phyloP scores from a whole-genome alignment of 177 flowering plant genomes.

The Telopea speciosissima region DNA sequence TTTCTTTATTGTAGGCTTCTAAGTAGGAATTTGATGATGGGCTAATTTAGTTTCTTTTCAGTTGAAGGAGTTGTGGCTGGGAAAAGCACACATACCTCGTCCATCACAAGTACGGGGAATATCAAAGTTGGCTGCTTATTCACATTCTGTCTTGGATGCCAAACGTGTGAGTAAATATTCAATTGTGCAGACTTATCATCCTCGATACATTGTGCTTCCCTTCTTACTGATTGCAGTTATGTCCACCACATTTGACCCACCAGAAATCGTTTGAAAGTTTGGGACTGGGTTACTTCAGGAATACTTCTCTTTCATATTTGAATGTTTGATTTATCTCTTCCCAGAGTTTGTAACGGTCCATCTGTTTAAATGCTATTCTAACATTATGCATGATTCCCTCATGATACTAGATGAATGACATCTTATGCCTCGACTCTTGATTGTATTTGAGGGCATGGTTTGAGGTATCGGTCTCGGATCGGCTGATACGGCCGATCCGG shows the following conservation, averaged over 20 bases:
- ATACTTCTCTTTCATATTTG: too few species aligned
- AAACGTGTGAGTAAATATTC: constrained; percentile 51
- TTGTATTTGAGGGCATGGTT: background rate
- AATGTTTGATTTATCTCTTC: too few species aligned
- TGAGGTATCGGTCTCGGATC: too few species aligned
- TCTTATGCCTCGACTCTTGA: background rate
- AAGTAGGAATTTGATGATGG: background rate
- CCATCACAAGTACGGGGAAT: constrained; percentile 39
- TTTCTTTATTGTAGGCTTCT: background rate
- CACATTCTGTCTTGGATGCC: constrained; percentile 61
- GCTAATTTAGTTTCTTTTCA: constrained; percentile 16
- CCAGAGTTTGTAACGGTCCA: too few species aligned
- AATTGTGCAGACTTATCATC: background rate
- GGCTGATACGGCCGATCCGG: too few species aligned
- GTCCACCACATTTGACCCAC: background rate
- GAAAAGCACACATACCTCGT: constrained; percentile 87
- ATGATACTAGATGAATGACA: background rate
- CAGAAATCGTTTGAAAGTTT: background rate
- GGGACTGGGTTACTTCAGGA: background rate
- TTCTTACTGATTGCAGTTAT: background rate
- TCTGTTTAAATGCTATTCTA: background rate
- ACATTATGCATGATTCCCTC: background rate
- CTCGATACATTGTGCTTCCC: background rate
- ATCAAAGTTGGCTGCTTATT: constrained; percentile 56
- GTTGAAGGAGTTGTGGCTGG: constrained; percentile 70